Base-by-base conservation (phyloP, 2,329 filamentous ascomycete species). In the Fusarium sp. region DNA sequence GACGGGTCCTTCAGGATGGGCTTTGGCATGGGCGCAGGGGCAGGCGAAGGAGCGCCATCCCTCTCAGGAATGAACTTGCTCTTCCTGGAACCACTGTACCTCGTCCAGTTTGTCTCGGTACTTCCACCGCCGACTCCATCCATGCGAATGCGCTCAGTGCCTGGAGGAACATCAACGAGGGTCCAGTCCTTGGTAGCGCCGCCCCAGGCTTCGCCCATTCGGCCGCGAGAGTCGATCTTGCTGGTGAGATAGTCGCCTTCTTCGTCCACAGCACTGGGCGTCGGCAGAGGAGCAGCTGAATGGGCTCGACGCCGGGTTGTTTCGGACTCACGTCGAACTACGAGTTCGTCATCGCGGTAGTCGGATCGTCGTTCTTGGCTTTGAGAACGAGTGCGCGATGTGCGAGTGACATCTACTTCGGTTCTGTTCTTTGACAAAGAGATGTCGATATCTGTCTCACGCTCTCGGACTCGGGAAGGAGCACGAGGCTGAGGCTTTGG, bases 81-180 rank as follows among this genome's bases (percentile, higher is more conserved):
- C 73, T 93, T 86, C 66, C 93, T 87, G 56, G 94, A 91, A 60
- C 94, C 94, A 79, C 92, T 95, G 82, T 95, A 95, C 76, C 90
- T 90, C 80, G 93, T 88, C 92, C 93, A 96, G 26, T 89, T 92
- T 53, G 95, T 90, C 77, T 96, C 94, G 72, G 94, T 92, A 42
- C 86, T 86, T n/a, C 87, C 92, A 54, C 93, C 93, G 26, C 93
- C 93, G 30, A 90, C 87, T 60, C 94, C 93, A 75, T 96, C 93
- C 92, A 96, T 92, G 61, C 89, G 89, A n/a, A 96, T 92, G 45
- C 92, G 90, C 83, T 94, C 92, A 0, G 94, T 96, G 66, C 94
- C 94, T 1, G 94, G 93, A 3, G 94, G 94, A 44, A 97, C 92
- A 82, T 97, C 94, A 42, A 97, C 88, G 71, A 97, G 93, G 61